phyloP scores from a whole-genome alignment of 2,329 filamentous ascomycete species.

The Cryphonectria naterciae region DNA sequence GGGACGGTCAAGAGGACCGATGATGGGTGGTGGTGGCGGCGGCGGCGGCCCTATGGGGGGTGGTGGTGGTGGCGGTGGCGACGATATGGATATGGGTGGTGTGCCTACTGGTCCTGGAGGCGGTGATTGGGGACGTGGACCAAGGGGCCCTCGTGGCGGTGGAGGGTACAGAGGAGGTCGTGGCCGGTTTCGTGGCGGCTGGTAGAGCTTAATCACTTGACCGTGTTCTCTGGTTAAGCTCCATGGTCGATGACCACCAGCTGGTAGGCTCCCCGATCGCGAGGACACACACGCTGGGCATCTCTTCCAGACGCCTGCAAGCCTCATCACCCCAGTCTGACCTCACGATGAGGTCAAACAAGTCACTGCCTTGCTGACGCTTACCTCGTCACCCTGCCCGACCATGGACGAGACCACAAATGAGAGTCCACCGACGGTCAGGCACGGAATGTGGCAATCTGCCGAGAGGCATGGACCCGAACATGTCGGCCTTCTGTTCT shows the following conservation, averaged over 20 bases:
- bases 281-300: not conserved
- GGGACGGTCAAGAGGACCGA: slow-evolving; percentile 64
- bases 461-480: not conserved
- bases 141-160: slow-evolving; percentile 57
- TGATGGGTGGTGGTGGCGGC: slow-evolving; percentile 52
- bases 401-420: not conserved
- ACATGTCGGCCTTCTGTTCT: not conserved
- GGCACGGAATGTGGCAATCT: not conserved
- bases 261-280: not conserved
- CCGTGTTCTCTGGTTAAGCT: too few relatives aligned
- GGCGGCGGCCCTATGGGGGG: slow-evolving; percentile 36
- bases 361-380: not conserved
- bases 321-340: not conserved
- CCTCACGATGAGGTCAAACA: not conserved
- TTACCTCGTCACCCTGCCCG: not conserved
- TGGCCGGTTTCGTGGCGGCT: slow-evolving; percentile 53
- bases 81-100: slow-evolving; percentile 50
- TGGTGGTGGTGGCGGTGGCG: slow-evolving; percentile 39
- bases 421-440: not conserved
- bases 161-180: slow-evolving; percentile 44
- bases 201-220: slow-evolving; percentile 40
- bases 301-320: not conserved
- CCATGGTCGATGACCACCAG: not conserved
- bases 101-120: slow-evolving; percentile 46
- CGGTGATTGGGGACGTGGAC: slow-evolving; percentile 48